A percentile compares a stretch with the other conserved stretches of the same genome.
These are phyloP conservation scores for Dactylellina haptotyla DNA, from an alignment of 2,329 filamentous ascomycete species.

Conservation along the genomic window DNA sequence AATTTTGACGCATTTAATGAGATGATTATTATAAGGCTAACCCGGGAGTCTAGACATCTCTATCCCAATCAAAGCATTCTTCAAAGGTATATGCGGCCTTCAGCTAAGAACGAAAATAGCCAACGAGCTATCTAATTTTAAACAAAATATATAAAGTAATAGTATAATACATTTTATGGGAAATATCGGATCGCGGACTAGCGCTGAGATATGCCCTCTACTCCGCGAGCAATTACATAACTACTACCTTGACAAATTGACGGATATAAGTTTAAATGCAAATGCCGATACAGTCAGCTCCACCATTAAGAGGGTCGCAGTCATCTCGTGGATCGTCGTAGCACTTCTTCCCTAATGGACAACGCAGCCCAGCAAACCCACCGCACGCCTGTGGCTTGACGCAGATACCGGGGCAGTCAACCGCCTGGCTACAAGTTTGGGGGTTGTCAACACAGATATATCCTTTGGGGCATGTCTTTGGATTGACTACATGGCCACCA, in stretches of 20 bases:
- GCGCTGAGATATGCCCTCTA: too few relatives aligned
- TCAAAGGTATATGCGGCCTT: too few relatives aligned
- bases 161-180: too few relatives aligned
- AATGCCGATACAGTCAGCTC: constrained; percentile 63
- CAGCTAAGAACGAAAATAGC: too few relatives aligned
- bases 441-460: constrained; percentile 40
- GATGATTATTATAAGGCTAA: too few relatives aligned
- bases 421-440: constrained; percentile 35
- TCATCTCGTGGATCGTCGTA: constrained; percentile 63
- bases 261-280: constrained; percentile 58
- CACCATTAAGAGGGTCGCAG: constrained; percentile 62
- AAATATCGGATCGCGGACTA: too few relatives aligned
- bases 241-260: not conserved
- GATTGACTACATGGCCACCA: constrained; percentile 32
- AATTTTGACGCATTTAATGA: too few relatives aligned
- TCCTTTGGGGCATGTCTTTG: constrained; percentile 23
- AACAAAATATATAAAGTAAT: too few relatives aligned
- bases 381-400: constrained; percentile 59
- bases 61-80: too few relatives aligned
- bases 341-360: constrained; percentile 61
- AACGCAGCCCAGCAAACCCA: constrained; percentile 61
- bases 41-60: too few relatives aligned
- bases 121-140: too few relatives aligned
- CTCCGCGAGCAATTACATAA: not conserved
- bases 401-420: constrained; percentile 29